These are phyloP conservation scores for Citrus reticulata DNA, from an alignment of 345 rosid genomes.

Conservation along the genomic window DNA sequence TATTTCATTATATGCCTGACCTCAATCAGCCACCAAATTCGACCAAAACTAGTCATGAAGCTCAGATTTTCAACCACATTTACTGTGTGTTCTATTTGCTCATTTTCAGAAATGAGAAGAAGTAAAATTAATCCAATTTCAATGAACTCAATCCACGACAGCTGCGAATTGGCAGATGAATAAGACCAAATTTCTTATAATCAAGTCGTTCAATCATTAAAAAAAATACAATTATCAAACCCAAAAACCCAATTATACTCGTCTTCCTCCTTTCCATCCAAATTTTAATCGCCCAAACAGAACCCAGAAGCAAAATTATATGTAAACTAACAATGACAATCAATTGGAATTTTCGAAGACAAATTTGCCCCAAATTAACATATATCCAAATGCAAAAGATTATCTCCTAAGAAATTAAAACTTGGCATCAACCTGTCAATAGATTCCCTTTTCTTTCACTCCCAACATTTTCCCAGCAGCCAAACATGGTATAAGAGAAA, in stretches of 20 bases:
- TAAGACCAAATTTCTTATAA: background rate
- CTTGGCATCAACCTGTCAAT: background rate
- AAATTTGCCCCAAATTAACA: background rate
- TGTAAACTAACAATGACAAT: background rate
- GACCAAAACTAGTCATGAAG: background rate
- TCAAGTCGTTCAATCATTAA: background rate
- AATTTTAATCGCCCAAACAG: background rate
- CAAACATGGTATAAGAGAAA: background rate
- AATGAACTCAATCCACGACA: background rate
- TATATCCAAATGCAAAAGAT: background rate
- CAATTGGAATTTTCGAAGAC: background rate
- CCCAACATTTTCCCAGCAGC: background rate
- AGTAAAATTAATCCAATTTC: background rate
- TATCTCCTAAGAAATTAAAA: background rate
- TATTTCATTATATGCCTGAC: background rate
- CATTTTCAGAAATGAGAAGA: background rate
- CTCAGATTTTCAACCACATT: background rate
- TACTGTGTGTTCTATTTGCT: background rate
- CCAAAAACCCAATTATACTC: background rate
- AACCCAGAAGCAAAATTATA: background rate
- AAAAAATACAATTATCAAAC: slow-evolving; percentile 5
- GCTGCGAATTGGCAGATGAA: background rate
- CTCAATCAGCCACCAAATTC: background rate
- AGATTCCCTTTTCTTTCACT: background rate
- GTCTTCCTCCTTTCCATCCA: background rate